phyloP scores from a whole-genome alignment of 371 early-diverging fungal genomes.

The Actinomortierella wolfii region DNA sequence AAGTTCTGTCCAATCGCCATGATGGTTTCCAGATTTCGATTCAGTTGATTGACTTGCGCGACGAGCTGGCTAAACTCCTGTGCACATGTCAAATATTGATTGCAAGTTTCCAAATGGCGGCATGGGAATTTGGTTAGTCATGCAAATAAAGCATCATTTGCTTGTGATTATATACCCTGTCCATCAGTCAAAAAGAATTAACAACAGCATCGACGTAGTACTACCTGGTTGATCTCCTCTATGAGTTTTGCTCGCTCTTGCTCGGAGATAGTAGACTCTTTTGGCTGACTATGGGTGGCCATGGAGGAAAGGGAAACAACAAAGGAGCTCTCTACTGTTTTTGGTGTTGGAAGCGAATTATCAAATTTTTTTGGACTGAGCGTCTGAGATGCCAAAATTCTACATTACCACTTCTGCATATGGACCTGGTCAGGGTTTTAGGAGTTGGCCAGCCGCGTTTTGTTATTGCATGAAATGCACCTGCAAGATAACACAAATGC shows the following conservation, averaged over 20 bases:
- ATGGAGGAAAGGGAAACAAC: too few species aligned
- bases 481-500: too few species aligned
- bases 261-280: conserved; percentile 13
- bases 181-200: neutral
- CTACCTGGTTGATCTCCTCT: conserved; percentile 29
- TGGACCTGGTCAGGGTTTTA: too few species aligned
- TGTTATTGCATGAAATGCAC: too few species aligned
- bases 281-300: too few species aligned
- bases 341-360: too few species aligned
- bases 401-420: too few species aligned
- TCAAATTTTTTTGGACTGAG: too few species aligned
- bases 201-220: neutral
- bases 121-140: neutral
- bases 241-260: conserved; percentile 22
- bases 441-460: too few species aligned
- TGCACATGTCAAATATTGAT: neutral
- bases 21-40: conserved; percentile 59
- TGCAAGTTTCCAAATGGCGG: neutral
- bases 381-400: too few species aligned
- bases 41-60: conserved; percentile 52
- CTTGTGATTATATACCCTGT: neutral
- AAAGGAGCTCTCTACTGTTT: too few species aligned
- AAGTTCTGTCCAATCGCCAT: conserved; percentile 61
- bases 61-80: conserved; percentile 55
- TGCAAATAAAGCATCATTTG: neutral